These are phyloP conservation scores for Reticulascus tulasneorum DNA, from an alignment of 2,329 filamentous ascomycete genomes.

Conservation along the genomic window DNA sequence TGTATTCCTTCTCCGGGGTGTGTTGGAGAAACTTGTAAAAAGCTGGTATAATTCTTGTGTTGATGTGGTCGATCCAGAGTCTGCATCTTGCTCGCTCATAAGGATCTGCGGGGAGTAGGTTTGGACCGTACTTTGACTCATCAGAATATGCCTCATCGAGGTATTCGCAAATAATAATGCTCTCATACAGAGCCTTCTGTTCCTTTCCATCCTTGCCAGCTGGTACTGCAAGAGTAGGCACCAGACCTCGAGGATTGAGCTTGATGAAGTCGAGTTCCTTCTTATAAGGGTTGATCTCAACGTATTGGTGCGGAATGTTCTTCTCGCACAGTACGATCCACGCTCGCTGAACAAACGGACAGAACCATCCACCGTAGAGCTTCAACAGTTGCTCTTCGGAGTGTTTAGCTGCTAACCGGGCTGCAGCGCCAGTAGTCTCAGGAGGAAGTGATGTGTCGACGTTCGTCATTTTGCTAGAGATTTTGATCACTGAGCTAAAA, in stretches of 20 bases:
- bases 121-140: slow-evolving; percentile 33
- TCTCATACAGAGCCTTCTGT: slow-evolving; percentile 66
- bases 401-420: slow-evolving; percentile 41
- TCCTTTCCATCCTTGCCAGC: slow-evolving; percentile 22
- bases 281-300: slow-evolving; percentile 75
- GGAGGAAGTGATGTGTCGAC: slow-evolving; percentile 46
- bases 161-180: slow-evolving; percentile 69
- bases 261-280: slow-evolving; percentile 65
- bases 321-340: slow-evolving; percentile 76
- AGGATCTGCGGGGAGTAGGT: slow-evolving; percentile 55
- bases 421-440: slow-evolving; percentile 46
- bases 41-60: slow-evolving; percentile 60
- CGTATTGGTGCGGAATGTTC: slow-evolving; percentile 67
- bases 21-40: slow-evolving; percentile 63
- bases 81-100: slow-evolving; percentile 63
- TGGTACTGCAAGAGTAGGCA: slow-evolving; percentile 62
- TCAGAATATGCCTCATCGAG: slow-evolving; percentile 66
- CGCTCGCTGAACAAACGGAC: slow-evolving; percentile 63
- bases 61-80: slow-evolving; percentile 73
- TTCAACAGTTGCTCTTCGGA: slow-evolving; percentile 49
- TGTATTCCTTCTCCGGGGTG: slow-evolving; percentile 43
- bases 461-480: slow-evolving; percentile 35
- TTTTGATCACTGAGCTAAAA: no score
- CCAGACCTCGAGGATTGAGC: slow-evolving; percentile 71
- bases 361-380: slow-evolving; percentile 75